These are phyloP conservation scores for Rhexocercosporidium sp. DNA, from an alignment of 2,329 filamentous ascomycete genomes.

Conservation along the genomic window DNA sequence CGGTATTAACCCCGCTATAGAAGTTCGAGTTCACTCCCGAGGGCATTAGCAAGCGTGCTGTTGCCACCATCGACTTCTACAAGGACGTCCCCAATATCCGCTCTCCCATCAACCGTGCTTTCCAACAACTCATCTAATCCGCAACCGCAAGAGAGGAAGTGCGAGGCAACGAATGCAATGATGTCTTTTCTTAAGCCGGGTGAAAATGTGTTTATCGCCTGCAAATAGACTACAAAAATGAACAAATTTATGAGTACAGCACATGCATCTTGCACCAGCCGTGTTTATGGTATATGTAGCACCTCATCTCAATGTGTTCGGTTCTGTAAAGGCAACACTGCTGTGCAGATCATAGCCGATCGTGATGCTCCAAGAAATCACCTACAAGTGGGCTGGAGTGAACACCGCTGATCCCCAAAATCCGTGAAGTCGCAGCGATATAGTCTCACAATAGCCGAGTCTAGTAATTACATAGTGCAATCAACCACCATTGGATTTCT, in stretches of 20 bases:
- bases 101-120: slow-evolving; percentile 95
- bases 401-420: too few relatives aligned
- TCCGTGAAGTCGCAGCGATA: too few relatives aligned
- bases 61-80: slow-evolving; percentile 95
- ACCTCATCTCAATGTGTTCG: too few relatives aligned
- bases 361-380: too few relatives aligned
- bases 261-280: background rate
- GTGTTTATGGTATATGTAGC: too few relatives aligned
- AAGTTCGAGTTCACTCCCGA: slow-evolving; percentile 99
- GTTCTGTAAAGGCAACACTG: too few relatives aligned
- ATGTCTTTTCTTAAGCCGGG: background rate
- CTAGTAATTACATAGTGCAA: background rate
- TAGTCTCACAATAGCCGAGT: background rate
- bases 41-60: slow-evolving; percentile 92
- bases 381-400: too few relatives aligned
- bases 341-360: too few relatives aligned
- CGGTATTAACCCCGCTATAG: slow-evolving; percentile 56
- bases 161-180: background rate
- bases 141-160: background rate
- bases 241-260: slow-evolving; percentile 16
- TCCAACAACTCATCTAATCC: slow-evolving; percentile 90
- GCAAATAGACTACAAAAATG: slow-evolving; percentile 27
- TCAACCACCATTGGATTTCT: background rate
- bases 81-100: slow-evolving; percentile 90
- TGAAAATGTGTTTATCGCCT: slow-evolving; percentile 17